phyloP scores from a whole-genome alignment of 2,329 filamentous ascomycete genomes.

The Neofusicoccum laricinum region DNA sequence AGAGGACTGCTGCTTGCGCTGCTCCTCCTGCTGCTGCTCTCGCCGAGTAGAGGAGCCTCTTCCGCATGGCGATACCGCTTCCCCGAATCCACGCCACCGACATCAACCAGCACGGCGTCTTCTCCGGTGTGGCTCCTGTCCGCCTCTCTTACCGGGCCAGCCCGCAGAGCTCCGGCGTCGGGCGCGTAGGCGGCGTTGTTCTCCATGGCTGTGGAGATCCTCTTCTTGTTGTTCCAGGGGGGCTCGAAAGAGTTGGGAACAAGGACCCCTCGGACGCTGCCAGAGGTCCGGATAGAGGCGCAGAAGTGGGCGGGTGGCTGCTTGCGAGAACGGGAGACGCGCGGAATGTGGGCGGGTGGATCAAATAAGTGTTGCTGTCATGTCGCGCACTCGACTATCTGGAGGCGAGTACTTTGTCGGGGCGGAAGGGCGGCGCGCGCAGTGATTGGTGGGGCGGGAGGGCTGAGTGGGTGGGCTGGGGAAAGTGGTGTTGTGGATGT shows the following conservation, averaged over 20 bases:
- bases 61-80: neutral
- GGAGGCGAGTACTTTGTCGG: neutral
- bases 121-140: slow-evolving; percentile 16
- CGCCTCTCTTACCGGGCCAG: slow-evolving; percentile 10
- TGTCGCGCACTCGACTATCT: neutral
- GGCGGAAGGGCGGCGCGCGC: neutral
- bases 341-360: neutral
- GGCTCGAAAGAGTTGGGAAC: neutral
- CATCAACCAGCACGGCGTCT: slow-evolving; percentile 45
- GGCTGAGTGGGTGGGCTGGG: neutral
- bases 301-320: neutral
- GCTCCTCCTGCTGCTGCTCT: neutral
- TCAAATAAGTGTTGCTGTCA: slow-evolving; percentile 3
- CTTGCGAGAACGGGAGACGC: neutral
- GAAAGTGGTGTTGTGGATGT: slow-evolving; percentile 2
- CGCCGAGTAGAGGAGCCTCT: slow-evolving; percentile 11
- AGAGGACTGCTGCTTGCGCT: slow-evolving; percentile 4
- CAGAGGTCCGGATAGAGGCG: neutral
- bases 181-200: slow-evolving; percentile 29
- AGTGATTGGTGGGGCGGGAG: neutral
- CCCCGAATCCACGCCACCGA: slow-evolving; percentile 44
- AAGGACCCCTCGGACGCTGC: neutral
- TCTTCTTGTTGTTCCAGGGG: neutral
- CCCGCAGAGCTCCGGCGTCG: slow-evolving; percentile 27
- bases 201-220: slow-evolving; percentile 13